A percentile compares a stretch with the other conserved stretches of the same genome.
These are phyloP conservation scores for Bipolaris victoriae DNA, from an alignment of 2,329 filamentous ascomycete species.

Conservation along the genomic window DNA sequence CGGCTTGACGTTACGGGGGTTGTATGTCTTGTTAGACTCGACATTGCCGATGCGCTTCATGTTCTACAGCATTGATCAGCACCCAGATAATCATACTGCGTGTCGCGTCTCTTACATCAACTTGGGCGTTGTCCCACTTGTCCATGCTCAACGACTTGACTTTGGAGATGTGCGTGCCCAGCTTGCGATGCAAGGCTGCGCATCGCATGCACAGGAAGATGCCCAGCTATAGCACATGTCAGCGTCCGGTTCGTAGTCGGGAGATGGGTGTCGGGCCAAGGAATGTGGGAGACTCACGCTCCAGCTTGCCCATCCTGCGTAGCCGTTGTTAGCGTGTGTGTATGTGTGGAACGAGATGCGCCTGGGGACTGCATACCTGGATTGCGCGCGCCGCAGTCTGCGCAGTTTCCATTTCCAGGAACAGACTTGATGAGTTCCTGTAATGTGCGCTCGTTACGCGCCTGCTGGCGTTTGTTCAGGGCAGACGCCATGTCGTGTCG, in stretches of 20 bases:
- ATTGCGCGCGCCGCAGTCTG: conserved; percentile 89
- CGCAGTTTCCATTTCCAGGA: conserved; percentile 90
- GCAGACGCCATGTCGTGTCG: conserved; percentile 67
- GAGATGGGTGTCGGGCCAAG: background rate
- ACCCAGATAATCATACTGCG: background rate
- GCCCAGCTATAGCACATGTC: conserved; percentile 68
- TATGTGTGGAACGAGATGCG: conserved; percentile 7
- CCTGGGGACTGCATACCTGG: conserved; percentile 69
- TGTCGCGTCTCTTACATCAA: conserved; percentile 71
- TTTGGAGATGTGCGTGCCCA: conserved; percentile 97
- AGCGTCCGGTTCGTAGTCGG: conserved; percentile 14
- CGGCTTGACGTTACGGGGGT: conserved; percentile 81
- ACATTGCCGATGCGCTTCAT: conserved; percentile 93
- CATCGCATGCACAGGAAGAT: conserved; percentile 98
- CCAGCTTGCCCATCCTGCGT: conserved; percentile 91
- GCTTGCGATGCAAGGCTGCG: conserved; percentile 90
- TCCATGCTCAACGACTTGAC: conserved; percentile 99
- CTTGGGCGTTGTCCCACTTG: conserved; percentile 93
- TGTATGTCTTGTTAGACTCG: conserved; percentile 86
- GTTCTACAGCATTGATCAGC: conserved; percentile 62
- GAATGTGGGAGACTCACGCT: conserved; percentile 66
- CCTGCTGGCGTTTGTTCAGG: conserved; percentile 95
- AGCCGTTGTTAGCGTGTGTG: conserved; percentile 37
- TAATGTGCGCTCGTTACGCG: conserved; percentile 90
- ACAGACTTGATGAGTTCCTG: conserved; percentile 86